These are phyloP conservation scores for Jacaranda copaia DNA, from an alignment of 257 asterid species.

Conservation along the genomic window DNA sequence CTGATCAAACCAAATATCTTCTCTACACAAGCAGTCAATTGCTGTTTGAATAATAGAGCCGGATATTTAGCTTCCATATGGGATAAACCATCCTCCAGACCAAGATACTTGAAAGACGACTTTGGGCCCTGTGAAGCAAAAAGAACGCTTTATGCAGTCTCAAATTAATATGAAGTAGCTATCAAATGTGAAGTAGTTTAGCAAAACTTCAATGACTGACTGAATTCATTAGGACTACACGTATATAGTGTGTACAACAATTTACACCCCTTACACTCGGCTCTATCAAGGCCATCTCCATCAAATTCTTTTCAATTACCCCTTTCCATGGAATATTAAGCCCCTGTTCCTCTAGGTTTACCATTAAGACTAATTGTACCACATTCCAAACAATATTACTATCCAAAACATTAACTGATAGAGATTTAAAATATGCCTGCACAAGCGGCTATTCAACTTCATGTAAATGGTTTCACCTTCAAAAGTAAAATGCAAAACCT, in stretches of 20 bases:
- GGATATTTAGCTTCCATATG: slow-evolving; percentile 97
- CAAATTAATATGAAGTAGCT: background rate
- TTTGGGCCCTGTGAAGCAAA: slow-evolving; percentile 64
- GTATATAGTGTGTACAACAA: no score
- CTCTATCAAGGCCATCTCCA: no score
- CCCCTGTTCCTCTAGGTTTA: no score
- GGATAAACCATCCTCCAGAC: slow-evolving; percentile 79
- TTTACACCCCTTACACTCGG: no score
- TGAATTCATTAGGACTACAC: no score
- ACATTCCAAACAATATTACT: no score
- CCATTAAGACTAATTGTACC: no score
- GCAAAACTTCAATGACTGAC: background rate
- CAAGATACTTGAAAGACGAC: slow-evolving; percentile 71
- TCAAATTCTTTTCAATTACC: no score
- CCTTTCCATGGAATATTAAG: no score
- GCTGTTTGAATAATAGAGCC: slow-evolving; percentile 89
- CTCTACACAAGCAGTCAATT: slow-evolving; percentile 93
- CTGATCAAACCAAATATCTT: slow-evolving; percentile 95
- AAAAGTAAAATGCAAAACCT: slow-evolving; percentile 1
- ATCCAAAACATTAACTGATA: no score
- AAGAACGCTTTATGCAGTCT: slow-evolving; percentile 19
- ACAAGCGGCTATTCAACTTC: background rate
- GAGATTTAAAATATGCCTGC: background rate
- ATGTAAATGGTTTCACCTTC: background rate
- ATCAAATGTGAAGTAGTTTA: slow-evolving; percentile 5